Evolutionary conservation across 2,329 filamentous ascomycete species (phyloP).

Genomic region (Epichloe sylvatica): DNA sequence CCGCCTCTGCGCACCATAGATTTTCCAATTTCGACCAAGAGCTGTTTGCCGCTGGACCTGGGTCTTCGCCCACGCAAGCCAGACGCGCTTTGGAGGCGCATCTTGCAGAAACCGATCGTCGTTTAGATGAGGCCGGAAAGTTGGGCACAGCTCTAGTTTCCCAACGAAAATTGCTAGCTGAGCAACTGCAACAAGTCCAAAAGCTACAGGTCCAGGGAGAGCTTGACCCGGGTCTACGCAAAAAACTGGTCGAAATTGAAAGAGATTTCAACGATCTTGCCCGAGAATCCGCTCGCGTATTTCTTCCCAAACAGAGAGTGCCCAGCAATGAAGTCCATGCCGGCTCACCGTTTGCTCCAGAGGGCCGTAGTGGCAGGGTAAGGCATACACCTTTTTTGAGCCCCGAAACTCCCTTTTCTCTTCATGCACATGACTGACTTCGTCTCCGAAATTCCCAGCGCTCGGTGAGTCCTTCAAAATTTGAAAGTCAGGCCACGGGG

Average conservation of each 20-base stretch:
- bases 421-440: neutral
- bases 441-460: constrained; percentile 31
- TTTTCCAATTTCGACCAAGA: constrained; percentile 76
- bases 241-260: constrained; percentile 76
- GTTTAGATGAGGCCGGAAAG: constrained; percentile 81
- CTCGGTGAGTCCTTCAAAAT: constrained; percentile 60
- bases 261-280: constrained; percentile 92
- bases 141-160: constrained; percentile 76
- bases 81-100: constrained; percentile 84
- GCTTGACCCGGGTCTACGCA: constrained; percentile 67
- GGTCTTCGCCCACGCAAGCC: constrained; percentile 68
- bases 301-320: constrained; percentile 71
- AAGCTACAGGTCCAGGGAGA: constrained; percentile 62
- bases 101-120: constrained; percentile 78
- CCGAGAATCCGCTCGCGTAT: constrained; percentile 74
- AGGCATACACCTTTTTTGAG: constrained; percentile 20
- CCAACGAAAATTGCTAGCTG: constrained; percentile 70
- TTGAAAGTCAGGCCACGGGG: constrained; percentile 68
- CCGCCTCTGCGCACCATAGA: constrained; percentile 43
- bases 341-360: constrained; percentile 39
- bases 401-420: neutral
- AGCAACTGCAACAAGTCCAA: constrained; percentile 74
- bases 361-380: constrained; percentile 39
- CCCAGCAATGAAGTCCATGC: constrained; percentile 50
- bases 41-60: constrained; percentile 62